Conservation (phyloP, 768 basidiomycete species). For the Boletales sp. region DNA sequence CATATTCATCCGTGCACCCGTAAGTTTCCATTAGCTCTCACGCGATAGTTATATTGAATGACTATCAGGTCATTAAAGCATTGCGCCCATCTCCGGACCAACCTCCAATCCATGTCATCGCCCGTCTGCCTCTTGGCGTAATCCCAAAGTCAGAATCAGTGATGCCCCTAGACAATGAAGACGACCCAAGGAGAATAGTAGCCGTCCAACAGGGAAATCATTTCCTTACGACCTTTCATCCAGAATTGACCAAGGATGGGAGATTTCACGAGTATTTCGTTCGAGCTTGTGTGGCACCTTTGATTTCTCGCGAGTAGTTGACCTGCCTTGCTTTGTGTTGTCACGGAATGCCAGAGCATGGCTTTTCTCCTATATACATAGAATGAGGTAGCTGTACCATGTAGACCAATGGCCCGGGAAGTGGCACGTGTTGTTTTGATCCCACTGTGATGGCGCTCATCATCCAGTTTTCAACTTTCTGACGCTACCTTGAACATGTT, state of each 20-base stretch:
- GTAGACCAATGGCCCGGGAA: no score
- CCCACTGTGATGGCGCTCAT: no score
- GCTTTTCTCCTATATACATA: no score
- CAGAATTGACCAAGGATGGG: constrained; percentile 82
- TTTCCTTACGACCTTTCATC: constrained; percentile 90
- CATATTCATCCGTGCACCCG: constrained; percentile 93
- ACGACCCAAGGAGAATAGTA: constrained; percentile 68
- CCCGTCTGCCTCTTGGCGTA: constrained; percentile 56
- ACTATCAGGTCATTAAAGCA: constrained; percentile 57
- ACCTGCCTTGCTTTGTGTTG: not conserved
- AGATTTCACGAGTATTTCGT: constrained; percentile 94
- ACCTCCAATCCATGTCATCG: constrained; percentile 65
- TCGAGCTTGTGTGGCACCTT: constrained; percentile 58
- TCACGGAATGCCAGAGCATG: not conserved
- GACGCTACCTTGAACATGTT: no score
- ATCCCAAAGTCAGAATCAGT: constrained; percentile 36
- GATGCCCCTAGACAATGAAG: constrained; percentile 39
- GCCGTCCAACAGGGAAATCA: constrained; percentile 82
- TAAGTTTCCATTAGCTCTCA: constrained; percentile 30
- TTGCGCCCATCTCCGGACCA: constrained; percentile 45
- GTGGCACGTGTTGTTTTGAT: no score
- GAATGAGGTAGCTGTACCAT: no score
- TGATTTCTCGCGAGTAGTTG: constrained; percentile 4
- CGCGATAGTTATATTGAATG: not conserved
- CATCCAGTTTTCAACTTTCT: no score